These are phyloP conservation scores for Spatholobus suberectus DNA, from an alignment of 306 rosid genomes.

Conservation along the genomic window DNA sequence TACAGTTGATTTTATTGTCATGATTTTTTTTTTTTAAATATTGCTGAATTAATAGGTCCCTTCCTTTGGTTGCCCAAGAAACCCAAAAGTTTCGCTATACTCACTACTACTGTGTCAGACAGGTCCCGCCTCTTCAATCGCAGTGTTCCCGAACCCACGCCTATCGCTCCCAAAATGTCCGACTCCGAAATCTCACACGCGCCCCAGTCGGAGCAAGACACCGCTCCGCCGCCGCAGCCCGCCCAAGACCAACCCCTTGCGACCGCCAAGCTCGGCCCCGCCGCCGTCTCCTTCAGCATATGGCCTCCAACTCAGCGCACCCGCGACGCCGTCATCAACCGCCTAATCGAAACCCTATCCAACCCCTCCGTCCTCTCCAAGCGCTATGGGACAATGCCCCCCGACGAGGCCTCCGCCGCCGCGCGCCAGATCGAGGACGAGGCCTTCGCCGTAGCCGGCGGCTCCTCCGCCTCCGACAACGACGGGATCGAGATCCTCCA, in stretches of 20 bases:
- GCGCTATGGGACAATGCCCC: constrained; percentile 80
- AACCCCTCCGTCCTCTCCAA: constrained; percentile 86
- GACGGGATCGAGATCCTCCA: constrained; percentile 94
- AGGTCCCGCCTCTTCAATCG: background rate
- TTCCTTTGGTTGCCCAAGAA: background rate
- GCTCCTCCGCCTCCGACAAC: constrained; percentile 60
- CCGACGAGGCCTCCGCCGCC: constrained; percentile 61
- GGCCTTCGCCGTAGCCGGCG: constrained; percentile 69
- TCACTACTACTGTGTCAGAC: background rate
- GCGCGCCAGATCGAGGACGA: constrained; percentile 80
- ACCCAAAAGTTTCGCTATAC: background rate
- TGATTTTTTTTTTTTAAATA: background rate
- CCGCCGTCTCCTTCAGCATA: constrained; percentile 62
- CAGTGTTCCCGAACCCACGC: background rate
- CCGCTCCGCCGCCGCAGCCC: background rate
- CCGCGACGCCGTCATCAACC: constrained; percentile 84
- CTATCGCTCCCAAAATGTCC: constrained; percentile 49
- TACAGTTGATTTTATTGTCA: too few relatives aligned
- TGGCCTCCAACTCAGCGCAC: constrained; percentile 98
- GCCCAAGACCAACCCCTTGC: constrained; percentile 25
- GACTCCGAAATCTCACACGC: constrained; percentile 52
- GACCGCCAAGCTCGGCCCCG: constrained; percentile 33
- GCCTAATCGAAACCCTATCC: constrained; percentile 82
- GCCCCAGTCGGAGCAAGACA: constrained; percentile 34
- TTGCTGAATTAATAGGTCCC: background rate